A percentile compares a stretch with the other conserved stretches of the same genome.
These are phyloP conservation scores for Eimeria brunetti DNA, from an alignment of 169 alveolate species.

Conservation along the genomic window DNA sequence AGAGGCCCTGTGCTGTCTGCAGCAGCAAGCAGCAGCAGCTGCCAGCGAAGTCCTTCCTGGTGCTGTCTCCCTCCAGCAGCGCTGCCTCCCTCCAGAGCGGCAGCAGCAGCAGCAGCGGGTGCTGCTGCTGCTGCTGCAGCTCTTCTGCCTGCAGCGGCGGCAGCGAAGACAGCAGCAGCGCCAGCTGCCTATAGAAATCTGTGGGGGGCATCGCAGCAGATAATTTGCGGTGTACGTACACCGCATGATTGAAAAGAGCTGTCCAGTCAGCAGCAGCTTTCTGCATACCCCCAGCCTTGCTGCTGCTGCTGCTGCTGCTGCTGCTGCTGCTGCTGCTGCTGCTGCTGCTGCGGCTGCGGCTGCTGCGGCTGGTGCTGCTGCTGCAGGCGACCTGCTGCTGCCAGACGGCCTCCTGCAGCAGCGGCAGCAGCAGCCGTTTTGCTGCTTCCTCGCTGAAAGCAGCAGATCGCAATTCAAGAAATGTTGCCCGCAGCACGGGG, in stretches of 20 bases:
- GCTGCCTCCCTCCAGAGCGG: conserved; percentile 48
- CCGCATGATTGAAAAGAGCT: not conserved
- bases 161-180: conserved; percentile 34
- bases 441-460: conserved; percentile 34
- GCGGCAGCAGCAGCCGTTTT: conserved; percentile 56
- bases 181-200: not conserved
- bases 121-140: conserved; percentile 63
- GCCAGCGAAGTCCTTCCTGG: conserved; percentile 17
- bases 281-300: not conserved
- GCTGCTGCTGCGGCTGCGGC: conserved; percentile 63
- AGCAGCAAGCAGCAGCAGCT: conserved; percentile 51
- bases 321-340: conserved; percentile 70
- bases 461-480: conserved; percentile 25
- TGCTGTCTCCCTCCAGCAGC: conserved; percentile 18
- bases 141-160: conserved; percentile 52
- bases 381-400: conserved; percentile 62
- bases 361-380: conserved; percentile 2
- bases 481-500: not conserved
- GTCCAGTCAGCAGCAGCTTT: conserved; percentile 26
- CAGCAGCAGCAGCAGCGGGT: conserved; percentile 60
- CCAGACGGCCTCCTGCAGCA: conserved; percentile 54
- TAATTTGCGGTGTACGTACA: conserved; percentile 13
- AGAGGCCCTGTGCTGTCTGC: conserved; percentile 23
- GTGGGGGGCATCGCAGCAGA: conserved; percentile 38
- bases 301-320: conserved; percentile 42